Conservation (phyloP, 345 rosid genomes). For the Conringia planisiliqua region DNA sequence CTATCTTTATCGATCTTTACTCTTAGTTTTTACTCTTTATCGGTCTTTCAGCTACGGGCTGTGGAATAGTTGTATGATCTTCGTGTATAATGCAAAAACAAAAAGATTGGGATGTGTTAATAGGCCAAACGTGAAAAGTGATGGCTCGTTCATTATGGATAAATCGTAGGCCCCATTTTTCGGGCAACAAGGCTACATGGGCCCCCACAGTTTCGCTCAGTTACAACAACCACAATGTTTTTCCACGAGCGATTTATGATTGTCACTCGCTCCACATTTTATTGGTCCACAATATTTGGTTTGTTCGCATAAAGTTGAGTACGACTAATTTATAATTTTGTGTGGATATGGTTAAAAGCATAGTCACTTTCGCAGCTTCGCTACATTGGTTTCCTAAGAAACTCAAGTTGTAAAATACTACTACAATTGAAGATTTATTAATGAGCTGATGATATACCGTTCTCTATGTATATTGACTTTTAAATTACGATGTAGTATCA, state of each 20-base stretch:
- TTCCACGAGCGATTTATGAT: not conserved
- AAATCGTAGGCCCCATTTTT: not conserved
- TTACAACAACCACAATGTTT: not conserved
- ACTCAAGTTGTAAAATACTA: not conserved
- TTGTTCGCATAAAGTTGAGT: not conserved
- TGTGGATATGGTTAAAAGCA: not conserved
- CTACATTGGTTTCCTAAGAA: not conserved
- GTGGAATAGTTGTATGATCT: too few species aligned
- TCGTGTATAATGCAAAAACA: too few species aligned
- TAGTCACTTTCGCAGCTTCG: not conserved
- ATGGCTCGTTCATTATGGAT: not conserved
- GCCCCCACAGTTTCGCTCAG: not conserved
- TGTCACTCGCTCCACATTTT: not conserved
- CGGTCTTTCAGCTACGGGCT: too few species aligned
- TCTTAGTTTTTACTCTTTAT: too few species aligned
- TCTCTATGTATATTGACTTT: not conserved
- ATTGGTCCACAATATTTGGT: slow-evolving; percentile 4
- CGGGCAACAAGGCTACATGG: slow-evolving; percentile 5
- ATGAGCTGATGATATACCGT: not conserved
- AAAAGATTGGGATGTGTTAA: not conserved
- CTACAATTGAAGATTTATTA: not conserved
- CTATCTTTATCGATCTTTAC: too few species aligned
- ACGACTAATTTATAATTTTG: not conserved
- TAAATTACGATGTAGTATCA: too few species aligned
- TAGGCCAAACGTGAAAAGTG: not conserved